Evolutionary conservation across 768 basidiomycete species (phyloP).

Genomic region (Tricholoma terreum): DNA sequence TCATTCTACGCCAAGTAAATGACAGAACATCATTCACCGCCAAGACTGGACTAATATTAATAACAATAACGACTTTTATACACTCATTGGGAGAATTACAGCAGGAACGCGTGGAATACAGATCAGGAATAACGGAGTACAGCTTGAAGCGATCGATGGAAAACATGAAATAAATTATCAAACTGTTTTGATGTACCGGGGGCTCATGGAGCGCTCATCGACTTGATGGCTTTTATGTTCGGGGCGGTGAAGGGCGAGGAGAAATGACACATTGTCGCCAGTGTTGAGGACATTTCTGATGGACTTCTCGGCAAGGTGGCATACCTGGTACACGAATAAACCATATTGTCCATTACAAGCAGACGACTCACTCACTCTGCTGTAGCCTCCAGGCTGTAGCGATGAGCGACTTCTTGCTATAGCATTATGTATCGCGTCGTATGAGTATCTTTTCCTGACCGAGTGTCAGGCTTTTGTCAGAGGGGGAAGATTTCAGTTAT

Average conservation of each 20-base stretch:
- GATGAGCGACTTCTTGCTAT: constrained; percentile 67
- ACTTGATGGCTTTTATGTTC: constrained; percentile 29
- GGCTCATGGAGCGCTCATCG: constrained; percentile 27
- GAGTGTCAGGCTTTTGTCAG: constrained; percentile 5
- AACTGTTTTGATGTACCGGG: constrained; percentile 43
- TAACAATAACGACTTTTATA: constrained; percentile 12
- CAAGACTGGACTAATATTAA: too few relatives aligned
- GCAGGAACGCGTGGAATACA: constrained; percentile 13
- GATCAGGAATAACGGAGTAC: constrained; percentile 12
- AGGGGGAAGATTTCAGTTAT: neutral
- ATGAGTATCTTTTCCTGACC: constrained; percentile 66
- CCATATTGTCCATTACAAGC: neutral
- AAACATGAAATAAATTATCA: constrained; percentile 21
- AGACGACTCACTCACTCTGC: constrained; percentile 32
- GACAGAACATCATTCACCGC: too few relatives aligned
- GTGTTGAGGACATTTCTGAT: constrained; percentile 67
- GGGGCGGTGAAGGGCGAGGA: constrained; percentile 60
- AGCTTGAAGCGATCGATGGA: constrained; percentile 5
- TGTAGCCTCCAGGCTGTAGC: constrained; percentile 53
- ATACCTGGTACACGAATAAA: constrained; percentile 48
- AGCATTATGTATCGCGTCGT: constrained; percentile 79
- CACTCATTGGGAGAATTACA: constrained; percentile 16
- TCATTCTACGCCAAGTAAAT: neutral
- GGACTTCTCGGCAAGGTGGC: constrained; percentile 68
- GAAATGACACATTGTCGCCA: constrained; percentile 59